A percentile compares a stretch with the other conserved stretches of the same genome.
phyloP scores from a whole-genome alignment of 2,329 filamentous ascomycete species.

The Fusarium duplospermum region DNA sequence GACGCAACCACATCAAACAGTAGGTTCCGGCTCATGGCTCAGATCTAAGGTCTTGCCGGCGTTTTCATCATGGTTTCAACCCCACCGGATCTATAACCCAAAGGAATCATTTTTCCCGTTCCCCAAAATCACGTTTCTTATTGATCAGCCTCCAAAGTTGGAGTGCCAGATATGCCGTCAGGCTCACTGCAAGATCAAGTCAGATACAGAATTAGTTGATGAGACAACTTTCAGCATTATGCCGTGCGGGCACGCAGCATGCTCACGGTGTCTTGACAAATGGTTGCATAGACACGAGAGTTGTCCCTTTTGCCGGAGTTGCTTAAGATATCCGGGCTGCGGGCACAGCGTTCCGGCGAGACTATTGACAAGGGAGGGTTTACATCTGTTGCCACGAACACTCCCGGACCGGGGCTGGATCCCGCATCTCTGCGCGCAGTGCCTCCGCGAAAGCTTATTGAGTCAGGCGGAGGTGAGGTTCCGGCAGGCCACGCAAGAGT shows the following conservation, averaged over 20 bases:
- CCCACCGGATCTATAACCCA: conserved; percentile 29
- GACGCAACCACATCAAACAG: neutral
- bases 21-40: conserved; percentile 7
- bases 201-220: conserved; percentile 18
- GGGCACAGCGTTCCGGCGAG: conserved; percentile 44
- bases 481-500: conserved; percentile 13
- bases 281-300: conserved; percentile 41
- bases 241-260: conserved; percentile 52
- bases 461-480: conserved; percentile 25
- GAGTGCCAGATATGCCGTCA: conserved; percentile 45
- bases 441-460: conserved; percentile 18
- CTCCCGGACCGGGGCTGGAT: conserved; percentile 48
- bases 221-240: conserved; percentile 45
- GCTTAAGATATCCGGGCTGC: conserved; percentile 45
- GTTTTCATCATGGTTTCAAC: conserved; percentile 33
- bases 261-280: conserved; percentile 42
- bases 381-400: conserved; percentile 50
- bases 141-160: conserved; percentile 40
- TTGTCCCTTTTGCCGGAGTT: conserved; percentile 52
- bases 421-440: conserved; percentile 36
- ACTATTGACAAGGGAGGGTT: conserved; percentile 43
- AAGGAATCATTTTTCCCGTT: conserved; percentile 42
- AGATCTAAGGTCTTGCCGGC: conserved; percentile 16
- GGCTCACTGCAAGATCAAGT: conserved; percentile 29
- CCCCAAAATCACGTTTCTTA: conserved; percentile 44